Evolutionary conservation across 768 basidiomycete genomes (phyloP), one percentile per base, ranked within the genome.

Genomic region (Suillus alpinus): DNA sequence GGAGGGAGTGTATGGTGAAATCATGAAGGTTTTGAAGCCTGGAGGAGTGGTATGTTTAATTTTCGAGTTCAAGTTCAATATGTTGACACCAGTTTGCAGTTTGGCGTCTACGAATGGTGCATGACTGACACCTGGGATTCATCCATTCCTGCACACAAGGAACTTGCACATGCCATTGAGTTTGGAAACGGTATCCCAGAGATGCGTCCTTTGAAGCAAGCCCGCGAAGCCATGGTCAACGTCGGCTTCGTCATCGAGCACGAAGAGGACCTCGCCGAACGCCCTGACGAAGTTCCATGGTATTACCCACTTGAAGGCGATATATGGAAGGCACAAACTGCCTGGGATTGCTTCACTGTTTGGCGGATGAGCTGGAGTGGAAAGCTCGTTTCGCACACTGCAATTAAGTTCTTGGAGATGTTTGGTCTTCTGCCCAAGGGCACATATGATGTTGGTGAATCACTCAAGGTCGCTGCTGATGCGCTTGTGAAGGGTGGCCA

Each of bases 91-190:
- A 51, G 36, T 47, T 41, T 43, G 1, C 63, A 95, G 91, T 97
- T 97, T 75, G 96, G 95, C 70, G 91, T 98, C 40, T 99, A 98
- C 76, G 97, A 98, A 73, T 99, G 96, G 96, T 89, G 87, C 76
- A 98, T 99, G 97, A 98, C 97, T 20, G 95, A 98, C 74, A 72
- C 76, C 3, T 95, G 95, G 92, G 91, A 98, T 75, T 84, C 91
- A 41, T 83, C 89, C 50, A 90, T 81, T 71, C 91, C 94, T 18
- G 76, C 83, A 58, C 96, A 98, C 83, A 95, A 95, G 78, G 83
- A 83, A 49, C 86, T 98, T 60, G 92, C 93, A 13, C 95, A 98
- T 78, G 84, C 84, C 62, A 89, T 98, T 63, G 95, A 98, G 73
- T 79, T 97, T 59, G 96, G 97, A 23, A 94, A 96, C 70, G 97